A percentile compares a stretch with the other conserved stretches of the same genome.
Conservation (phyloP, 1,284 basidiomycete genomes). For the Rhodotorula sp. region DNA sequence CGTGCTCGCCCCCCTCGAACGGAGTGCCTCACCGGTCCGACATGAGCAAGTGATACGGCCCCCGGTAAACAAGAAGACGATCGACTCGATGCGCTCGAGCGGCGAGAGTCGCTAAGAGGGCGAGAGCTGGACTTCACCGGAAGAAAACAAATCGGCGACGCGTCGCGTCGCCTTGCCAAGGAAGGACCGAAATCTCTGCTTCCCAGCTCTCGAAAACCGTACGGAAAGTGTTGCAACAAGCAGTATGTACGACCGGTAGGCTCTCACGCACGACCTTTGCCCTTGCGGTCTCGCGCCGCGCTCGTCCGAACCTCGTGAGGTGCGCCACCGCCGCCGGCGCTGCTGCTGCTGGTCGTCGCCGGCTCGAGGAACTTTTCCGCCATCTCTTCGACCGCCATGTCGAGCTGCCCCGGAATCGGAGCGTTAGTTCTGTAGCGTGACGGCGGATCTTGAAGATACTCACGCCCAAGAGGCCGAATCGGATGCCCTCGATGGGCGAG, state of each 20-base stretch:
- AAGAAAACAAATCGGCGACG: no score
- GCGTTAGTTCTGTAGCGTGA: background rate
- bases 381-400: constrained; percentile 55
- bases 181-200: no score
- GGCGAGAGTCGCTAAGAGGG: no score
- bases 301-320: constrained; percentile 33
- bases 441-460: background rate
- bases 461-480: constrained; percentile 31
- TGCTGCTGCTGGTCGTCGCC: constrained; percentile 53
- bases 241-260: background rate
- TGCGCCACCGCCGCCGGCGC: constrained; percentile 1
- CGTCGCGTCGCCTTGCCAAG: no score
- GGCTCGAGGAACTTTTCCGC: constrained; percentile 56
- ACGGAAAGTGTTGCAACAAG: no score
- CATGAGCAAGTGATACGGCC: no score
- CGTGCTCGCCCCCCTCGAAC: background rate
- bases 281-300: constrained; percentile 28
- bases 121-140: no score
- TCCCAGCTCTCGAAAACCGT: no score
- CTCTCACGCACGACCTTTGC: constrained; percentile 47
- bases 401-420: constrained; percentile 10
- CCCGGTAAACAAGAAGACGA: no score
- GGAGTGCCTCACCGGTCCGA: no score
- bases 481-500: constrained; percentile 12
- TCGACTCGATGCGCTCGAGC: no score